These are phyloP conservation scores for Tanacetum coccineum DNA, from an alignment of 129 eudicot genomes.

Conservation along the genomic window DNA sequence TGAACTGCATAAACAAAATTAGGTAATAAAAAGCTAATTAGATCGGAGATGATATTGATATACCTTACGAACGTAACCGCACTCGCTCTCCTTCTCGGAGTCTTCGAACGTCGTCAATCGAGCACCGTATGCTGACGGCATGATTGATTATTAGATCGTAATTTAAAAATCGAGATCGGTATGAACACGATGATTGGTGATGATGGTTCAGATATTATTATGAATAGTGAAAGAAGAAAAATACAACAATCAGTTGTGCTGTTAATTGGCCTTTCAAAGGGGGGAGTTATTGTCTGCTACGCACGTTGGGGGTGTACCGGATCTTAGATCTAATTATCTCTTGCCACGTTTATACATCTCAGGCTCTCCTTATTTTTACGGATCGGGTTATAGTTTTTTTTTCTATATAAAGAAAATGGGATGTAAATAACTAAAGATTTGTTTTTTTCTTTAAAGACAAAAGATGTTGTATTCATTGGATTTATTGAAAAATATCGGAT, in stretches of 20 bases:
- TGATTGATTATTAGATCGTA: constrained; percentile 27
- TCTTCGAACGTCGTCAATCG: constrained; percentile 95
- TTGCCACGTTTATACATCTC: no score
- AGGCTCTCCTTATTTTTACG: no score
- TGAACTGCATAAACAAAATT: constrained; percentile 5
- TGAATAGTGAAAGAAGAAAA: constrained; percentile 12
- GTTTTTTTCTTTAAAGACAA: no score
- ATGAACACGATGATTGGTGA: constrained; percentile 12
- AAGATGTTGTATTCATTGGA: no score
- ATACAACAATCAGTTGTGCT: constrained; percentile 16
- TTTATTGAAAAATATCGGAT: no score
- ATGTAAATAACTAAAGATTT: no score
- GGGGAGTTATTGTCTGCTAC: constrained; percentile 23
- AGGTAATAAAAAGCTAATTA: constrained; percentile 2
- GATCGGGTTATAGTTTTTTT: constrained; percentile 4
- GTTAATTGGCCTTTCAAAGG: constrained; percentile 19
- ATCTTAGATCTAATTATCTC: constrained; percentile 2
- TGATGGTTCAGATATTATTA: constrained; percentile 4
- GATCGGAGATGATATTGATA: constrained; percentile 16
- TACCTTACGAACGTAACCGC: constrained; percentile 96
- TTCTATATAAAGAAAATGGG: neutral
- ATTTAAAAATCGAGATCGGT: no score
- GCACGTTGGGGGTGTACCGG: constrained; percentile 19
- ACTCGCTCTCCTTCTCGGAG: constrained; percentile 98
- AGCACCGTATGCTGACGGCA: constrained; percentile 88